Evolutionary conservation across 2,329 filamentous ascomycete genomes (phyloP).

Genomic region (Geosmithia putterillii): DNA sequence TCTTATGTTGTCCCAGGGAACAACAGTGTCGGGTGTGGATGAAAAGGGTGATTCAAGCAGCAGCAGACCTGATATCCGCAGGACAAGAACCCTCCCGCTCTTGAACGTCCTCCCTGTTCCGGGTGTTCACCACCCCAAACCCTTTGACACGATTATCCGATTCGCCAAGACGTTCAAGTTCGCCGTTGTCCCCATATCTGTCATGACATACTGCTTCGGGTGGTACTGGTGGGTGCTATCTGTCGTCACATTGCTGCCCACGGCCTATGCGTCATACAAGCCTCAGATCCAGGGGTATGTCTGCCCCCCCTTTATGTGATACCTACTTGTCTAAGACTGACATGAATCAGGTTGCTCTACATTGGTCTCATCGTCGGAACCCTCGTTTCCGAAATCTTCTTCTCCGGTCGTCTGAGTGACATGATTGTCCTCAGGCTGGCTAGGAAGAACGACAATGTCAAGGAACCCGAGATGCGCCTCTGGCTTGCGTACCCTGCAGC

Average conservation of each 20-base stretch:
- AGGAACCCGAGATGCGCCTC: conserved; percentile 39
- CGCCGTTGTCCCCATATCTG: conserved; percentile 28
- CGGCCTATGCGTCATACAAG: conserved; percentile 33
- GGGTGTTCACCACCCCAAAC: conserved; percentile 35
- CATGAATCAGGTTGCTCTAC: conserved; percentile 27
- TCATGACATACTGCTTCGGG: conserved; percentile 35
- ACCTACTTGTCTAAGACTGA: conserved; percentile 2
- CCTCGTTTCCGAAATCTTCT: conserved; percentile 34
- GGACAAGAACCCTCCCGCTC: conserved; percentile 29
- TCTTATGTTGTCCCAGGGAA: conserved; percentile 20
- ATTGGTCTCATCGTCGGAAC: conserved; percentile 41
- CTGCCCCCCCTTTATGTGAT: neutral
- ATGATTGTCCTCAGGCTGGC: conserved; percentile 31
- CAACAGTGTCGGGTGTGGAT: conserved; percentile 2
- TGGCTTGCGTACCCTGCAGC: conserved; percentile 43
- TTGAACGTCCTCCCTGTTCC: conserved; percentile 32
- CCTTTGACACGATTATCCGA: conserved; percentile 29
- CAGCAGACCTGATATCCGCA: conserved; percentile 1
- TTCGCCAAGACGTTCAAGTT: conserved; percentile 34
- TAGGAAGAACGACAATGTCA: conserved; percentile 25
- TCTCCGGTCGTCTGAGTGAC: conserved; percentile 40
- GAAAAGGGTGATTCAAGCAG: conserved; percentile 2
- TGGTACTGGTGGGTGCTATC: conserved; percentile 47
- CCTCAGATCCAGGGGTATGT: conserved; percentile 33
- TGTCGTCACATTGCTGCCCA: conserved; percentile 38